Conservation (phyloP, 2,329 filamentous ascomycete genomes). For the Periconia sp. region DNA sequence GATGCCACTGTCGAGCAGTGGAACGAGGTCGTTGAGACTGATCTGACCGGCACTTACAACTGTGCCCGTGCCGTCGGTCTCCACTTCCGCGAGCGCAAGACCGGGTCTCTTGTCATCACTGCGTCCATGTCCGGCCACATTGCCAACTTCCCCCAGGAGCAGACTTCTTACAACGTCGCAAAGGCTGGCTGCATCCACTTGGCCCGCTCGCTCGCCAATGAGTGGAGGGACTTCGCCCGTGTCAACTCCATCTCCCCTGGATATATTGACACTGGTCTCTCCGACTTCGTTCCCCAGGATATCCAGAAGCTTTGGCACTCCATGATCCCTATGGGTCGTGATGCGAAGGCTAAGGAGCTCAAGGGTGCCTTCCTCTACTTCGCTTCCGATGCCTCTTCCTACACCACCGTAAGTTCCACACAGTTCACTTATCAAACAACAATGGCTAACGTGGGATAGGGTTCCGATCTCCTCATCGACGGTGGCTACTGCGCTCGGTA, state of each 20-base stretch:
- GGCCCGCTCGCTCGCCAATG: conserved; percentile 68
- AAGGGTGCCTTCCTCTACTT: conserved; percentile 85
- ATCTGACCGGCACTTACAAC: conserved; percentile 86
- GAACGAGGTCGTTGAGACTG: conserved; percentile 81
- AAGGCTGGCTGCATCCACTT: conserved; percentile 72
- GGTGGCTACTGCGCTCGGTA: conserved; percentile 67
- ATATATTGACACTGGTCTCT: conserved; percentile 72
- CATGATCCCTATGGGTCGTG: conserved; percentile 81
- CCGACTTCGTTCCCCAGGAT: conserved; percentile 70
- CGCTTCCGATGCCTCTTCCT: conserved; percentile 80
- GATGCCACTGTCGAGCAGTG: conserved; percentile 74
- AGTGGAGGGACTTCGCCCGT: conserved; percentile 73
- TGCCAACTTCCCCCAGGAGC: conserved; percentile 81
- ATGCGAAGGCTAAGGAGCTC: conserved; percentile 76
- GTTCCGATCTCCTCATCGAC: conserved; percentile 75
- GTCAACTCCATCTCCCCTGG: conserved; percentile 73
- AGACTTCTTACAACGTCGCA: conserved; percentile 55
- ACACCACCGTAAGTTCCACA: conserved; percentile 67
- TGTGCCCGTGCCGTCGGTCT: conserved; percentile 87
- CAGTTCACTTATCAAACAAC: conserved; percentile 24
- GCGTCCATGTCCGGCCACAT: conserved; percentile 80
- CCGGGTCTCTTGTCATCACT: conserved; percentile 70
- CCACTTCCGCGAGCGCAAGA: conserved; percentile 72
- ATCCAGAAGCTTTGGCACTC: conserved; percentile 76
- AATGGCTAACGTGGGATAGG: conserved; percentile 37